These are phyloP conservation scores for Melampsora americana DNA, from an alignment of 1,284 basidiomycete genomes.

Conservation along the genomic window DNA sequence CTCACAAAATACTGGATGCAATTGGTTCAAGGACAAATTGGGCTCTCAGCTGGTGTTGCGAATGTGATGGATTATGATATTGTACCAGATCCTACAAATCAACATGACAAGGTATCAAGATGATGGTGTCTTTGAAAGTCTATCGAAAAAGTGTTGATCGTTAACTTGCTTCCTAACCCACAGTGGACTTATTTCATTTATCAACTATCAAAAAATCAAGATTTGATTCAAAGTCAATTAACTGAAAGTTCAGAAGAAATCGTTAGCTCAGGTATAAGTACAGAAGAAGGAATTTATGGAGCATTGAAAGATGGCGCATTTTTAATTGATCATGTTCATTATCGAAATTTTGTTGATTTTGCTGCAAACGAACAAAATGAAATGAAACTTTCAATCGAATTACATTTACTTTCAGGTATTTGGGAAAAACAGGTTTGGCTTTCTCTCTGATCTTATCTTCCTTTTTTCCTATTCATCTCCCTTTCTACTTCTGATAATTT, in stretches of 20 bases:
- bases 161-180: background rate
- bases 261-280: slow-evolving; percentile 36
- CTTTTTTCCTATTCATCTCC: background rate
- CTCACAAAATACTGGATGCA: slow-evolving; percentile 39
- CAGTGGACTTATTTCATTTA: slow-evolving; percentile 42
- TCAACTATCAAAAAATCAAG: slow-evolving; percentile 37
- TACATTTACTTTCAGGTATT: slow-evolving; percentile 34
- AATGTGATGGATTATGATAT: slow-evolving; percentile 40
- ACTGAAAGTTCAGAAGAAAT: slow-evolving; percentile 30
- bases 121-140: background rate
- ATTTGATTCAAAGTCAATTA: slow-evolving; percentile 36
- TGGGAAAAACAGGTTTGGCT: slow-evolving; percentile 41
- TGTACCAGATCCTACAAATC: slow-evolving; percentile 35
- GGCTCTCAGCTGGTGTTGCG: slow-evolving; percentile 30
- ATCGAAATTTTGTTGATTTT: slow-evolving; percentile 5
- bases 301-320: slow-evolving; percentile 36
- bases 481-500: background rate
- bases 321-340: slow-evolving; percentile 29
- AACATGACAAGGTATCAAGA: slow-evolving; percentile 26
- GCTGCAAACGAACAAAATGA: slow-evolving; percentile 27
- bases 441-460: too few species aligned
- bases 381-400: slow-evolving; percentile 43
- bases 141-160: background rate
- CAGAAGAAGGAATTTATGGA: slow-evolving; percentile 31
- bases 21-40: slow-evolving; percentile 35